These are phyloP conservation scores for Camelina sativa DNA, from an alignment of 345 rosid species.

Conservation along the genomic window DNA sequence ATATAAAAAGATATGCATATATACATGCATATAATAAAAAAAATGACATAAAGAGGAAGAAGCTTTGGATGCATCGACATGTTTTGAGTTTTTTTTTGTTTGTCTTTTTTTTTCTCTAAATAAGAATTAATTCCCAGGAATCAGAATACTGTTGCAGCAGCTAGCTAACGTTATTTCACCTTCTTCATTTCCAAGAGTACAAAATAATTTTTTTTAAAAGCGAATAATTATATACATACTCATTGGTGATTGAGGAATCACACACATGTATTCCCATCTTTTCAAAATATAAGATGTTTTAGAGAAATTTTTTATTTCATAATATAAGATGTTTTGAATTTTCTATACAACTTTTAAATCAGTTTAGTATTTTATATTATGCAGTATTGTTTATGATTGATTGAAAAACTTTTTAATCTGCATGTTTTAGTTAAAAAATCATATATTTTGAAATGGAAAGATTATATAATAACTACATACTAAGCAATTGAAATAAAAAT, in stretches of 20 bases:
- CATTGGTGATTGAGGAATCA: conserved; percentile 29
- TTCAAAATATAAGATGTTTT: too few species aligned
- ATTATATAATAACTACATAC: background rate
- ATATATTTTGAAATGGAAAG: too few species aligned
- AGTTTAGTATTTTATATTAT: too few species aligned
- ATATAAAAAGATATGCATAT: background rate
- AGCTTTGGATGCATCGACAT: conserved; percentile 62
- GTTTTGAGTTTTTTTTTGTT: conserved; percentile 36
- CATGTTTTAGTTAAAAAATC: too few species aligned
- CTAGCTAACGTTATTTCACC: conserved; percentile 46
- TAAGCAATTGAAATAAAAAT: background rate
- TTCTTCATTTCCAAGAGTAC: conserved; percentile 45
- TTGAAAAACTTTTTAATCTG: too few species aligned
- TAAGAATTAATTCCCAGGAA: conserved; percentile 36
- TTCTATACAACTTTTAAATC: too few species aligned
- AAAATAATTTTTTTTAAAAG: conserved; percentile 13
- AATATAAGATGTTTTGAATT: too few species aligned
- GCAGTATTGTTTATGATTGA: too few species aligned
- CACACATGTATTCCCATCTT: background rate
- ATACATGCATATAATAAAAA: background rate
- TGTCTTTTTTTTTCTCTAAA: conserved; percentile 38
- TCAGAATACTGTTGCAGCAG: conserved; percentile 42
- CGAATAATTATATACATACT: conserved; percentile 21
- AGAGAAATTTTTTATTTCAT: too few species aligned
- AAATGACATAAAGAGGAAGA: conserved; percentile 20